Conservation (phyloP, 345 rosid genomes). For the Acer saccharum region DNA sequence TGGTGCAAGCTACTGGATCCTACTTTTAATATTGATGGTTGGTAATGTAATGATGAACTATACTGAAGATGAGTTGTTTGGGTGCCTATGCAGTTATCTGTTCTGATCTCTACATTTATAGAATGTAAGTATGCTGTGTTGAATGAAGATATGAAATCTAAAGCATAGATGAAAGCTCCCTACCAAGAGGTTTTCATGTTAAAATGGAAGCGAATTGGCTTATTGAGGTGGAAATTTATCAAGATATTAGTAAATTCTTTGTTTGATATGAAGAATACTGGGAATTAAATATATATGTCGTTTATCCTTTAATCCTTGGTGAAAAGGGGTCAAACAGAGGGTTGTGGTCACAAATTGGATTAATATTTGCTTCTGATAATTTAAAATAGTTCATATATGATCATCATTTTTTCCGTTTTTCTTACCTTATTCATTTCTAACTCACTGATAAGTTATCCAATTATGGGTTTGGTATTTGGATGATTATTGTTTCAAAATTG, state of each 20-base stretch:
- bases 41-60: not conserved
- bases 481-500: not conserved
- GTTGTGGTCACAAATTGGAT: not conserved
- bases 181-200: not conserved
- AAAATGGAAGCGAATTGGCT: not conserved
- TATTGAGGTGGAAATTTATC: not conserved
- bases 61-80: not conserved
- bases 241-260: not conserved
- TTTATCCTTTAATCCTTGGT: not conserved
- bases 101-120: not conserved
- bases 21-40: not conserved
- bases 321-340: not conserved
- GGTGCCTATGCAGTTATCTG: not conserved
- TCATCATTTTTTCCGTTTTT: not conserved
- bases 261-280: not conserved
- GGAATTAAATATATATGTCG: too few species aligned
- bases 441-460: not conserved
- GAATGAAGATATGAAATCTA: not conserved
- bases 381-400: not conserved
- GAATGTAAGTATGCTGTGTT: not conserved
- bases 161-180: not conserved
- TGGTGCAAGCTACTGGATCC: not conserved
- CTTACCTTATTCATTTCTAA: not conserved
- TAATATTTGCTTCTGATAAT: not conserved
- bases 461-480: not conserved